phyloP scores from a whole-genome alignment of 352 stramenopile genomes.

The Phytophthora chlamydospora region DNA sequence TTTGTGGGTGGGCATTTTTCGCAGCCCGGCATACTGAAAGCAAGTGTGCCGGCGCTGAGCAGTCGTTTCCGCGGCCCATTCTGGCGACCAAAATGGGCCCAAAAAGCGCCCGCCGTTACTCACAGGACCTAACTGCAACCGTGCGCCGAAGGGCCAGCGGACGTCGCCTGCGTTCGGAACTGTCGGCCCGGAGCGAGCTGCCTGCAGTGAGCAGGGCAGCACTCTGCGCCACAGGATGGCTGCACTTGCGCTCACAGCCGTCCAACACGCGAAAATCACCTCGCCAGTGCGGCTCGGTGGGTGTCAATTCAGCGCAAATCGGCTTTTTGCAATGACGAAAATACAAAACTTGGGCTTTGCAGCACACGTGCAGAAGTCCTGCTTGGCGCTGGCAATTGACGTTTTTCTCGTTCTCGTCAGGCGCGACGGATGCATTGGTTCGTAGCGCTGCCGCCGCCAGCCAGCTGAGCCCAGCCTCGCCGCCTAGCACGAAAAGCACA shows the following conservation, averaged over 20 bases:
- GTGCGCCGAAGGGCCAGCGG: constrained; percentile 7
- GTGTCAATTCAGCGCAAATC: neutral
- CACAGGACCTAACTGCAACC: constrained; percentile 18
- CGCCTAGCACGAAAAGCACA: neutral
- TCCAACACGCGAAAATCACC: constrained; percentile 11
- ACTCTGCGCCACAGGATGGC: neutral
- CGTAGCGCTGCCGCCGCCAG: too few relatives aligned
- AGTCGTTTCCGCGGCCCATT: neutral
- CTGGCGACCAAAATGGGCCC: too few relatives aligned
- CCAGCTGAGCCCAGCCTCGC: too few relatives aligned
- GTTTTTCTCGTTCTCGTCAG: too few relatives aligned
- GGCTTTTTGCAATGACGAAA: neutral
- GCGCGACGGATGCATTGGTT: too few relatives aligned
- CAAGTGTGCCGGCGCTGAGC: constrained; percentile 1
- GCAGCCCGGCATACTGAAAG: constrained; percentile 23
- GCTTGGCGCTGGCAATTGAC: too few relatives aligned
- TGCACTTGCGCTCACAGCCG: constrained; percentile 6
- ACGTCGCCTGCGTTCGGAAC: constrained; percentile 7
- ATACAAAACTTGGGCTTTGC: neutral
- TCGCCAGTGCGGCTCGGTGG: constrained; percentile 11
- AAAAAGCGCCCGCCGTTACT: constrained; percentile 1
- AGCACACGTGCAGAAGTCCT: too few relatives aligned
- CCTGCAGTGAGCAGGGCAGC: constrained; percentile 1
- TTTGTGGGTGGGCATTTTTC: constrained; percentile 11
- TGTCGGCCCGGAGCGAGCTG: neutral